A percentile compares a stretch with the other conserved stretches of the same genome.
These are phyloP conservation scores for Cadophora sp. DNA, from an alignment of 2,329 filamentous ascomycete species.

Conservation along the genomic window DNA sequence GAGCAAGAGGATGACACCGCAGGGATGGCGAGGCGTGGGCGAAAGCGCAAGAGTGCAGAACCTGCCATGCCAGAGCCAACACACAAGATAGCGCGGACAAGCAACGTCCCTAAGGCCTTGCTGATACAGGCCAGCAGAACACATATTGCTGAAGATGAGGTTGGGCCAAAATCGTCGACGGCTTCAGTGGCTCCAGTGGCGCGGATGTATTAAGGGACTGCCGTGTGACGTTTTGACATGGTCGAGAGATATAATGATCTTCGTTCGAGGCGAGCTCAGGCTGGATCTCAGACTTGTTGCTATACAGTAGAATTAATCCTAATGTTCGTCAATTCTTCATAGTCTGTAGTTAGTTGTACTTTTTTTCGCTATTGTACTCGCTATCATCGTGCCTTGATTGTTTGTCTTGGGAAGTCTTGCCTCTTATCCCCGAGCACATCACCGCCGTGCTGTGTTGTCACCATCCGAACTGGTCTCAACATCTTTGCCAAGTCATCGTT, in stretches of 20 bases:
- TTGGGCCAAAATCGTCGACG: slow-evolving; percentile 20
- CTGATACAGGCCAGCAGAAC: slow-evolving; percentile 25
- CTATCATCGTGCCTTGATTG: too few species aligned
- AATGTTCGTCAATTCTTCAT: slow-evolving; percentile 13
- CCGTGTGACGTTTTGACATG: slow-evolving; percentile 4
- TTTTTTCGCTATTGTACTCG: not conserved
- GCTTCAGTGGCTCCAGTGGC: slow-evolving; percentile 17
- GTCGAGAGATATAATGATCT: slow-evolving; percentile 1
- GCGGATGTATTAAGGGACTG: slow-evolving; percentile 25
- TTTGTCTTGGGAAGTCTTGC: too few species aligned
- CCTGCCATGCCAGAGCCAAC: slow-evolving; percentile 17
- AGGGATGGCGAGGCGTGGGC: slow-evolving; percentile 22
- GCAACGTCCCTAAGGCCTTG: slow-evolving; percentile 24
- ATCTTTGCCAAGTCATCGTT: too few species aligned
- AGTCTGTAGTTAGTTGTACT: not conserved
- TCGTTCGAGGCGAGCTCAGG: slow-evolving; percentile 3
- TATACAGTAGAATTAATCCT: slow-evolving; percentile 20
- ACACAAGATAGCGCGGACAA: slow-evolving; percentile 22
- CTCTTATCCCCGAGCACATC: too few species aligned
- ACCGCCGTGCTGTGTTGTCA: too few species aligned
- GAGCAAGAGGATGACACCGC: too few species aligned
- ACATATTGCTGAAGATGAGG: slow-evolving; percentile 22
- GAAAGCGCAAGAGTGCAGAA: slow-evolving; percentile 27
- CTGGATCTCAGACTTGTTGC: slow-evolving; percentile 11
- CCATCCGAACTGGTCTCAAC: too few species aligned